phyloP scores from a whole-genome alignment of 106 monocot genomes.

The Alisma plantagoaquatica region DNA sequence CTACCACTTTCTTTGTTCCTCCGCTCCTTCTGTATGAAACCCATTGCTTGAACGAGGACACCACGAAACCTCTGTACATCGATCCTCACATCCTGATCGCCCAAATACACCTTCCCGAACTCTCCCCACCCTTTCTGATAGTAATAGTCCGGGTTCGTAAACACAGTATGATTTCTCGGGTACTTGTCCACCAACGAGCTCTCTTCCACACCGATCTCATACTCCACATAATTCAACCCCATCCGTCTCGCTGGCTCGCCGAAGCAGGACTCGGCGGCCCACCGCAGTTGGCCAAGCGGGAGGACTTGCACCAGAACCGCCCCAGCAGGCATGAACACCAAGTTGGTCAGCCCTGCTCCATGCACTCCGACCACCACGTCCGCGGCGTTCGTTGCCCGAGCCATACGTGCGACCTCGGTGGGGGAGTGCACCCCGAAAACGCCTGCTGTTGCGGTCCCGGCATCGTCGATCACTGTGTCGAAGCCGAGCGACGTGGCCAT shows the following conservation, averaged over 20 bases:
- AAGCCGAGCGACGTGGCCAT: conserved; percentile 32
- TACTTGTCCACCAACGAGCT: conserved; percentile 11
- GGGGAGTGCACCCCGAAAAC: no score
- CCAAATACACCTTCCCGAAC: background rate
- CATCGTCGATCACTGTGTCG: conserved; percentile 5
- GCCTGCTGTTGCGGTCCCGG: no score
- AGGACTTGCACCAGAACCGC: conserved; percentile 27
- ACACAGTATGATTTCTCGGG: conserved; percentile 15
- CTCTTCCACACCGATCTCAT: conserved; percentile 15
- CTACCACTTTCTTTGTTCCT: no score
- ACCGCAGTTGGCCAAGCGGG: conserved; percentile 29
- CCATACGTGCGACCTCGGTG: conserved; percentile 25
- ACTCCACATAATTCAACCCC: conserved; percentile 11
- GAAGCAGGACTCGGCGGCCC: conserved; percentile 17
- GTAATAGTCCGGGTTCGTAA: conserved; percentile 7
- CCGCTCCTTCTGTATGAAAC: no score
- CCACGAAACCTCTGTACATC: conserved; percentile 12
- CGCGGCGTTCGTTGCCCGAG: conserved; percentile 46
- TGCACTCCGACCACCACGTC: conserved; percentile 72
- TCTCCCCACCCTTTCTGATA: conserved; percentile 14
- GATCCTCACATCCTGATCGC: conserved; percentile 9
- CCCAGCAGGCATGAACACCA: conserved; percentile 35
- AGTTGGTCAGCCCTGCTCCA: conserved; percentile 62
- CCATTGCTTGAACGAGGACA: conserved; percentile 9
- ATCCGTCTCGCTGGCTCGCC: conserved; percentile 10